A percentile compares a stretch with the other conserved stretches of the same genome.
phyloP scores from a whole-genome alignment of 495 filamentous ascomycete species.

The Penicillium roqueforti region DNA sequence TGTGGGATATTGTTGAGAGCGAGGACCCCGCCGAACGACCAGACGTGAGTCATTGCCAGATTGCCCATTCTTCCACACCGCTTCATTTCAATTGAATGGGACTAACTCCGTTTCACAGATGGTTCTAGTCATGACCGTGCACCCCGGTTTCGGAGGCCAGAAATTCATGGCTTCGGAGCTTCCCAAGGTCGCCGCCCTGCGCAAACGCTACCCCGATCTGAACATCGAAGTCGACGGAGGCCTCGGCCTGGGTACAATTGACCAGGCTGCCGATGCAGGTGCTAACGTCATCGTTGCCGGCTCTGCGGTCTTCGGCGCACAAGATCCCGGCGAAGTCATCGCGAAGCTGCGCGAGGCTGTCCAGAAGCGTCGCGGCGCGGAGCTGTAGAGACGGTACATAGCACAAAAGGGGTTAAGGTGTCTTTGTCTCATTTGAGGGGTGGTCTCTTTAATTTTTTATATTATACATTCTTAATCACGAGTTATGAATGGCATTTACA shows the following conservation, averaged over 20 bases:
- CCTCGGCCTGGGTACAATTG: conserved; percentile 80
- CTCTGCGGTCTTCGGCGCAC: conserved; percentile 92
- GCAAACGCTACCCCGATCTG: conserved; percentile 78
- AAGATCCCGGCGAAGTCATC: conserved; percentile 84
- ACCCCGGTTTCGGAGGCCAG: conserved; percentile 96
- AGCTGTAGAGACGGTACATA: neutral
- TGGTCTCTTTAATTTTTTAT: neutral
- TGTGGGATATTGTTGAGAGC: conserved; percentile 82
- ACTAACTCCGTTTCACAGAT: conserved; percentile 55
- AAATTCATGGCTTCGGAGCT: conserved; percentile 96
- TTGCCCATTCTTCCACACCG: neutral
- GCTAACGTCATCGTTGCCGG: conserved; percentile 98
- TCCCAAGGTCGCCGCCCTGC: conserved; percentile 83
- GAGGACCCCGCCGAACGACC: conserved; percentile 68
- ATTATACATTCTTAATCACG: conserved; percentile 19
- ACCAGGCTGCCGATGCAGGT: conserved; percentile 89
- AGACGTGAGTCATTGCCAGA: conserved; percentile 69
- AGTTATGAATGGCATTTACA: conserved; percentile 24
- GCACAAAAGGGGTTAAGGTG: conserved; percentile 24
- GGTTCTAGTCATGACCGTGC: conserved; percentile 97
- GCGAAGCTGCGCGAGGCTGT: conserved; percentile 72
- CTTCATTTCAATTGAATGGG: neutral
- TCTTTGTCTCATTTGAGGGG: conserved; percentile 1
- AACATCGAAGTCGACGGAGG: conserved; percentile 98
- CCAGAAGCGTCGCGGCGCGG: conserved; percentile 47